These are phyloP conservation scores for Trichocladium antarcticum DNA, from an alignment of 495 filamentous ascomycete species.

Conservation along the genomic window DNA sequence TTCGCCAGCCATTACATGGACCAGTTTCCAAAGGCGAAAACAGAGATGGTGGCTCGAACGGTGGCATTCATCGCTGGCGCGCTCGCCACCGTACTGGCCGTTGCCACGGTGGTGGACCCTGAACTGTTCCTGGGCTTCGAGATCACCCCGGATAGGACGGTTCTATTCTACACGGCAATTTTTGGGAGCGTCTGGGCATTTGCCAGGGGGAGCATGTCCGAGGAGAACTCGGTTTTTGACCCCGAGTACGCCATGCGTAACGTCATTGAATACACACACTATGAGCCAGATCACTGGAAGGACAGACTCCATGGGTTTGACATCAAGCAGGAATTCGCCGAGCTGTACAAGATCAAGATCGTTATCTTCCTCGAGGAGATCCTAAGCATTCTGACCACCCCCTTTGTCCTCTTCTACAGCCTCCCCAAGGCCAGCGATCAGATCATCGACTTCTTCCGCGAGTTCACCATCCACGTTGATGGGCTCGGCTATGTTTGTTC, in stretches of 20 bases:
- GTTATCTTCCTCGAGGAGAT: constrained; percentile 89
- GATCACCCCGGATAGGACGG: constrained; percentile 71
- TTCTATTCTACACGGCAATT: constrained; percentile 65
- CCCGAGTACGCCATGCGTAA: constrained; percentile 79
- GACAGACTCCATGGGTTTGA: constrained; percentile 82
- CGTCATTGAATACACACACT: constrained; percentile 86
- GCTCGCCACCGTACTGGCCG: constrained; percentile 66
- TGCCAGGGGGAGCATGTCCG: constrained; percentile 65
- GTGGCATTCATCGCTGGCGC: constrained; percentile 81
- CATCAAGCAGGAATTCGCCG: constrained; percentile 68
- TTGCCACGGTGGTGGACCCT: constrained; percentile 72
- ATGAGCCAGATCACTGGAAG: constrained; percentile 78
- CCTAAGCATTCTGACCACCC: constrained; percentile 81
- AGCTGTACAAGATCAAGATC: constrained; percentile 78
- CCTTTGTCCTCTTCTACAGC: constrained; percentile 77
- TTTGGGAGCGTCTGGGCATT: constrained; percentile 68
- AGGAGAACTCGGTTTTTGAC: constrained; percentile 83
- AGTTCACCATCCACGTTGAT: constrained; percentile 95
- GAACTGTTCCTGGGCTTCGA: constrained; percentile 89
- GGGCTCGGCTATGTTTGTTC: constrained; percentile 92
- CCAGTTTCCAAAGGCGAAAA: constrained; percentile 93
- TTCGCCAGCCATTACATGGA: constrained; percentile 87
- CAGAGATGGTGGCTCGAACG: constrained; percentile 67
- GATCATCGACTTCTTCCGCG: constrained; percentile 93
- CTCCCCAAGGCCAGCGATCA: constrained; percentile 84